phyloP scores from a whole-genome alignment of 2,329 filamentous ascomycete species.

The Cladosporium sp. region DNA sequence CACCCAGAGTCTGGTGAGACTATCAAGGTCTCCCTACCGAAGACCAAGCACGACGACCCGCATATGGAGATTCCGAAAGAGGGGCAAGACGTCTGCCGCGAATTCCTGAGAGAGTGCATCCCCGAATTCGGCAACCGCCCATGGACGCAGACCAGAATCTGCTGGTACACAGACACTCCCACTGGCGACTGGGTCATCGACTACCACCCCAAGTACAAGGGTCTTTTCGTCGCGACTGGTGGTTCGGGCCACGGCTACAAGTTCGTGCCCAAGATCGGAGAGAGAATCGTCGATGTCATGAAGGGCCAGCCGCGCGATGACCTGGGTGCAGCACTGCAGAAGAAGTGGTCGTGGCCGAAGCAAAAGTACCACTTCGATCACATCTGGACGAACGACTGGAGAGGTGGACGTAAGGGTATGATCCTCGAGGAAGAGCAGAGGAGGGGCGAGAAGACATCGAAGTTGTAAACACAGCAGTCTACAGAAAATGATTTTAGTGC shows the following conservation, averaged over 20 bases:
- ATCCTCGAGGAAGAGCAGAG: constrained; percentile 42
- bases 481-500: not conserved
- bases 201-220: constrained; percentile 52
- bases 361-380: constrained; percentile 40
- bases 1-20: constrained; percentile 29
- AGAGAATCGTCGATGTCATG: constrained; percentile 56
- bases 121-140: constrained; percentile 43
- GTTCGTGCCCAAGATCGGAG: constrained; percentile 61
- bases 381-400: constrained; percentile 43
- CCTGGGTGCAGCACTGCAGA: constrained; percentile 52
- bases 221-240: constrained; percentile 61
- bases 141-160: constrained; percentile 52
- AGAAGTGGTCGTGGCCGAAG: constrained; percentile 62
- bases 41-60: constrained; percentile 50
- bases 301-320: constrained; percentile 43
- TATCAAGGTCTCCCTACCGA: constrained; percentile 53
- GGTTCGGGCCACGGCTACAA: constrained; percentile 66
- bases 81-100: constrained; percentile 62
- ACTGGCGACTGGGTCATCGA: constrained; percentile 59
- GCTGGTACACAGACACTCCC: constrained; percentile 60
- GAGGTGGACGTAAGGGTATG: constrained; percentile 41
- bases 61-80: constrained; percentile 56
- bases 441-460: constrained; percentile 24
- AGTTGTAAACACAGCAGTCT: constrained; percentile 3
- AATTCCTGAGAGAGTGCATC: constrained; percentile 60